phyloP scores from a whole-genome alignment of 148 eudicot genomes.

The Rhododendron ferrugineum region DNA sequence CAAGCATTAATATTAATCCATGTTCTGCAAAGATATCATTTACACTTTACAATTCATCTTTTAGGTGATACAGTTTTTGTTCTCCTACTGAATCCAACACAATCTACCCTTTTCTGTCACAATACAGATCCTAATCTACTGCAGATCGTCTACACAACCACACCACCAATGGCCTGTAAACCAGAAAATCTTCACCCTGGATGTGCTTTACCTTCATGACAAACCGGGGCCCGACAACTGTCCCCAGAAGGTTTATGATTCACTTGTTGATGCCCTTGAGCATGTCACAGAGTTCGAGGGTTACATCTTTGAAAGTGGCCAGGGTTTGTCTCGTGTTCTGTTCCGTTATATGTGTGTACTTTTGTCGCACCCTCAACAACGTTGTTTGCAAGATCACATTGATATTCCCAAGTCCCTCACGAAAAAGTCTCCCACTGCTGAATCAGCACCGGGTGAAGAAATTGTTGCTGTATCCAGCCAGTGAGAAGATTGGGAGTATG shows the following conservation, averaged over 20 bases:
- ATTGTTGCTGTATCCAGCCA: constrained; percentile 44
- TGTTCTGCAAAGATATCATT: neutral
- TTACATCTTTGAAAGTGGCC: constrained; percentile 86
- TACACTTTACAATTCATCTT: neutral
- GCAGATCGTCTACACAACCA: constrained; percentile 77
- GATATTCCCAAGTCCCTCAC: constrained; percentile 61
- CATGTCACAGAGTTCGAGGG: constrained; percentile 78
- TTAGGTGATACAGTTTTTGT: neutral
- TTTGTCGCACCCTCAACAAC: constrained; percentile 86
- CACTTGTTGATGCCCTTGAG: constrained; percentile 83
- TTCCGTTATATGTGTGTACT: constrained; percentile 70
- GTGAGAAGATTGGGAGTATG: constrained; percentile 17
- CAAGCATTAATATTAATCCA: neutral
- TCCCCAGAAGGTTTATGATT: constrained; percentile 89
- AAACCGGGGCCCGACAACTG: constrained; percentile 89
- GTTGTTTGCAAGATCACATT: constrained; percentile 76
- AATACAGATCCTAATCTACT: constrained; percentile 71
- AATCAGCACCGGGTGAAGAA: constrained; percentile 42
- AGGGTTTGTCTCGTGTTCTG: constrained; percentile 66
- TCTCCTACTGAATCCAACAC: neutral
- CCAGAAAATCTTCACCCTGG: constrained; percentile 75
- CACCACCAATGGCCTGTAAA: constrained; percentile 56
- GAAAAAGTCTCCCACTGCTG: constrained; percentile 50
- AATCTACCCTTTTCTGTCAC: neutral
- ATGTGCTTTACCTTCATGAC: constrained; percentile 90